Base-by-base conservation (phyloP, 345 rosid species). In the Eucalyptus pumila region DNA sequence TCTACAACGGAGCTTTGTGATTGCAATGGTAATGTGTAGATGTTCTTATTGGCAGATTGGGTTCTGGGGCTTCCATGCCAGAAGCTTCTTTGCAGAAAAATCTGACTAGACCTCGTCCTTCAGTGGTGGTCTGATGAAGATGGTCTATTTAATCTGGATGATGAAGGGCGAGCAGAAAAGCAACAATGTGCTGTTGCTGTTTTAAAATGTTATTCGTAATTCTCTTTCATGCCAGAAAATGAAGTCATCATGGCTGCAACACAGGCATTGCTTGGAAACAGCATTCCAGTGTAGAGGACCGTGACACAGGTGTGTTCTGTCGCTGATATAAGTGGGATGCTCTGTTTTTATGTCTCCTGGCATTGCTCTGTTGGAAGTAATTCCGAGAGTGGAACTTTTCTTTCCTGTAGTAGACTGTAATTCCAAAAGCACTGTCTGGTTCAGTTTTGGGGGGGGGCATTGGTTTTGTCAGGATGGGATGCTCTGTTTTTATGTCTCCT, bases 201-300 rank as follows among this genome's bases (percentile, higher is more conserved):
- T 88, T 97, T 99, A n/a, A 32, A 98, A 98, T 89, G 93, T 98
- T 87, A 95, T 98, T 52, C 97, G 99, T 80, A 98, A 98, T 97
- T 97, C 91, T 97, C 99, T 58, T 98, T 98, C 93, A 98, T 98
- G 99, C 99, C 98, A 6, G 99, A 98, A 89, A 98, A 97, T 89
- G 99, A 98, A 93, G 94, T 93, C 87, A 92, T 95, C 27, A 98
- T 98, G 99, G 97, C 99, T n/a, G 54, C 98, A 94, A 91, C 96
- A 97, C 92, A 96, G 99, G 54, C 99, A 98, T 93, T 98, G 99
- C 95, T 94, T 98, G 94, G 99, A 98, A 93, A 95, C 98, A 42
- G 96, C 95, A 69, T 97, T 97, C 94, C 99, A 98, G 92, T 97
- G 99, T 97, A 88, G 97, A 97, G 49, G 98, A 95, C 93, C 97